Evolutionary conservation across 768 basidiomycete genomes (phyloP).

Genomic region (Mycena polygramma): DNA sequence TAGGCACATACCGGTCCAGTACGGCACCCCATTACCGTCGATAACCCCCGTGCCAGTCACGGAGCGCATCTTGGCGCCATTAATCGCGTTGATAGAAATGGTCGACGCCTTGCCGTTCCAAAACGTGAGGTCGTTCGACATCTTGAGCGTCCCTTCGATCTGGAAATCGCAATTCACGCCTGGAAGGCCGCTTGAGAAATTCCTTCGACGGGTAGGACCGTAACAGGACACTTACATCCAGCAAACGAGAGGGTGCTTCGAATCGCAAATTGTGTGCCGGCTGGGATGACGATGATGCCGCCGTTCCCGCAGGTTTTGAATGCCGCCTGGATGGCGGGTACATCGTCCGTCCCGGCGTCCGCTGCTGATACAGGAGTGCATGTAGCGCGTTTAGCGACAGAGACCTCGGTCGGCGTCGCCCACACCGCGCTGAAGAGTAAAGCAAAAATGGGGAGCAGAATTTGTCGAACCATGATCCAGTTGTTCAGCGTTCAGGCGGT

Average conservation of each 20-base stretch:
- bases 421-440: conserved; percentile 12
- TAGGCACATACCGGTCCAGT: conserved; percentile 42
- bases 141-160: conserved; percentile 47
- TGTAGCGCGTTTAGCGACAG: conserved; percentile 43
- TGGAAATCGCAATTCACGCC: conserved; percentile 45
- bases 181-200: neutral
- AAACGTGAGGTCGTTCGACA: conserved; percentile 43
- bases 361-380: conserved; percentile 45
- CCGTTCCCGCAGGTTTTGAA: conserved; percentile 48
- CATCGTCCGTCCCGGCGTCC: conserved; percentile 44
- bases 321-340: conserved; percentile 47
- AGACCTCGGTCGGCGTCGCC: conserved; percentile 24
- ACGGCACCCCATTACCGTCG: conserved; percentile 49
- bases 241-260: conserved; percentile 45
- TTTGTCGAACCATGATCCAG: neutral
- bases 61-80: conserved; percentile 43
- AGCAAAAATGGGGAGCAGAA: neutral
- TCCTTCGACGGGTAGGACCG: neutral
- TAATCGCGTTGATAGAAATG: conserved; percentile 42
- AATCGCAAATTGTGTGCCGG: conserved; percentile 42
- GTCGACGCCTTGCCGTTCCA: conserved; percentile 46
- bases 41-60: conserved; percentile 46
- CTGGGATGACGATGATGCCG: conserved; percentile 48
- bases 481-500: neutral
- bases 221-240: conserved; percentile 39